A percentile compares a stretch with the other conserved stretches of the same genome.
phyloP scores from a whole-genome alignment of 176 grass and related monocot genomes.

The Oryza rufipogon region DNA sequence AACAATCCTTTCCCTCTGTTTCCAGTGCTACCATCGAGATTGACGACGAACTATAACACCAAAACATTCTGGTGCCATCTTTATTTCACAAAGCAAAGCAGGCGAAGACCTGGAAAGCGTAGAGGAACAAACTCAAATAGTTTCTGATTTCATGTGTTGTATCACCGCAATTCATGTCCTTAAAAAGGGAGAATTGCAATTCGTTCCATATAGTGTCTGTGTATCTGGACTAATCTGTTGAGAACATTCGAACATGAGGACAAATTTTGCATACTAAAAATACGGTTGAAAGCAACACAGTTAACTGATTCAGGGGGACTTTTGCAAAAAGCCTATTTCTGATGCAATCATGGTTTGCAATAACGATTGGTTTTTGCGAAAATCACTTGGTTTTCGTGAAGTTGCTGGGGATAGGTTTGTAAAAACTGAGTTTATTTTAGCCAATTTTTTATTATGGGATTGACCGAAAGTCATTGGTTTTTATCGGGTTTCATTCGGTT shows the following conservation, averaged over 20 bases:
- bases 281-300: neutral
- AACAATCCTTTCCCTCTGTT: neutral
- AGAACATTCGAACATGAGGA: slow-evolving; percentile 2
- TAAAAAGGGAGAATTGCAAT: neutral
- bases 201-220: neutral
- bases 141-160: neutral
- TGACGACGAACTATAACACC: slow-evolving; percentile 44
- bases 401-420: too few species aligned
- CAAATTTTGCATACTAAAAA: slow-evolving; percentile 25
- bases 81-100: neutral
- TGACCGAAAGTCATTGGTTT: too few species aligned
- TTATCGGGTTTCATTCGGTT: too few species aligned
- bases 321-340: neutral
- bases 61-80: fast-evolving
- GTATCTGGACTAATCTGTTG: neutral
- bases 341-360: too few species aligned
- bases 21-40: slow-evolving; percentile 32
- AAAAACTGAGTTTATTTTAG: too few species aligned
- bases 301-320: neutral
- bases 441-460: too few species aligned
- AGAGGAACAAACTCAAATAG: neutral
- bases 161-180: neutral
- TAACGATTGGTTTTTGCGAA: too few species aligned
- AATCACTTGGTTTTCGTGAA: too few species aligned
- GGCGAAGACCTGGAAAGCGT: neutral